Percentiles rank a stretch among this genome's conserved stretches.
Evolutionary conservation across 2,329 filamentous ascomycete species (phyloP).

Genomic region (Teratosphaeria viscida): DNA sequence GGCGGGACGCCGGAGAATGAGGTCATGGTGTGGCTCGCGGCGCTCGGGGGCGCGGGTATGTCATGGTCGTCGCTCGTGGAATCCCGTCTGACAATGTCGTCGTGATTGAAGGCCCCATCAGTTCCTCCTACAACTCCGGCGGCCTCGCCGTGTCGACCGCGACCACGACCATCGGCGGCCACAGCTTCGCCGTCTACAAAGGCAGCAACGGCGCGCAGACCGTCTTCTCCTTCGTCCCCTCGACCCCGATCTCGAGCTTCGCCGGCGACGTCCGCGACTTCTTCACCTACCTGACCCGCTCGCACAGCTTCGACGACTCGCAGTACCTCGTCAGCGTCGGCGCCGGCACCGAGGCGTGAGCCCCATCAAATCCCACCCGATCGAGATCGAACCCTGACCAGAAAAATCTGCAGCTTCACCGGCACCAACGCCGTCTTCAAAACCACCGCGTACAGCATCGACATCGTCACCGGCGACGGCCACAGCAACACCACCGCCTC

Average conservation of each 20-base stretch:
- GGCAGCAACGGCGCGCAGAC: slow-evolving; percentile 4
- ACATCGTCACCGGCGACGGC: neutral
- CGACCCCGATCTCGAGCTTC: slow-evolving; percentile 39
- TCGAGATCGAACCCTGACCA: too few relatives aligned
- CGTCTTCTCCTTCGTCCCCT: slow-evolving; percentile 9
- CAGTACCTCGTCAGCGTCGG: slow-evolving; percentile 31
- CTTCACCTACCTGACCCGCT: slow-evolving; percentile 43
- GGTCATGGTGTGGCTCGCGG: slow-evolving; percentile 56
- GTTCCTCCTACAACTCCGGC: neutral
- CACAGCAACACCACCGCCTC: too few relatives aligned
- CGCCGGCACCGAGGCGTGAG: neutral
- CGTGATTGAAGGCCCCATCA: neutral
- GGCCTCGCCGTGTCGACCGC: neutral
- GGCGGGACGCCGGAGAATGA: slow-evolving; percentile 43
- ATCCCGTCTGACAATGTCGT: neutral
- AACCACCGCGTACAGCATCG: neutral
- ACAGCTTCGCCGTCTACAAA: slow-evolving; percentile 1
- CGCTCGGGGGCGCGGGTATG: slow-evolving; percentile 43
- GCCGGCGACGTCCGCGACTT: slow-evolving; percentile 49
- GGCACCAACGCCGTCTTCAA: neutral
- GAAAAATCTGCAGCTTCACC: neutral
- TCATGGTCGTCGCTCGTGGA: too few relatives aligned
- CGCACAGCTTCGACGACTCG: slow-evolving; percentile 36
- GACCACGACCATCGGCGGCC: neutral
- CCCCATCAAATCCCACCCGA: too few relatives aligned